Base-by-base conservation (phyloP, 805 yeast species). In the Candida parachauliodes region DNA sequence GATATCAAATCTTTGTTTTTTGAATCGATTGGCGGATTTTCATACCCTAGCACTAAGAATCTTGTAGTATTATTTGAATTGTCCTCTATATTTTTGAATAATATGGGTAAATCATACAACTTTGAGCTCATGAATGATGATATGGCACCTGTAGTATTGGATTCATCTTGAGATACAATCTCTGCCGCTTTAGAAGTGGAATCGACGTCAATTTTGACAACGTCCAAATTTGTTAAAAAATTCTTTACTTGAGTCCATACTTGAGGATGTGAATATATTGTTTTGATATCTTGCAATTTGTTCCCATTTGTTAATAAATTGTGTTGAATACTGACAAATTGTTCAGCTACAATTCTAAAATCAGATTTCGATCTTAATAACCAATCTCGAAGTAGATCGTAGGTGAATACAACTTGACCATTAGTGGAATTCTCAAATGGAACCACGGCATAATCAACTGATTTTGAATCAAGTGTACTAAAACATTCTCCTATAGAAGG, bases 401-500 rank as follows among this genome's bases (percentile, higher is more conserved):
- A 81, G 0, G 96, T 86, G 52, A 82, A 76, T 1, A 81, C 84
- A 5, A 93, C 98, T 47, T 83, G 89, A 0, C 98, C 98, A 58
- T 91, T 93, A 2, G 97, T 83, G 3, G 97, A 88, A 62, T 91
- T 91, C 51, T 91, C 97, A 48, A 87, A 76, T 1, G 98, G 98
- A 2, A 93, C 83, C 8, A 88, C 83, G 0, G 91, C 81, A 52
- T 67, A 80, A 37, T 79, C 81, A n/a, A 79, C 79, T 3, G 50
- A 48, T 14, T 61, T 61, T 3, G 58, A 47, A 23, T 70, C 58
- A 8, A 83, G 60, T 1, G 65, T 56, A 33, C 69, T 65, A 55
- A 91, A 84, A 54, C 97, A 91, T 17, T 76, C 78, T 11, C 61
- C 62, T 18, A 77, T 77, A 6, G 71, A 60, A 3, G 57, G 42